Evolutionary conservation across 1,139 yeast genomes (phyloP), one percentile per base, ranked within the genome.

Genomic region (Eremothecium gossypii): DNA sequence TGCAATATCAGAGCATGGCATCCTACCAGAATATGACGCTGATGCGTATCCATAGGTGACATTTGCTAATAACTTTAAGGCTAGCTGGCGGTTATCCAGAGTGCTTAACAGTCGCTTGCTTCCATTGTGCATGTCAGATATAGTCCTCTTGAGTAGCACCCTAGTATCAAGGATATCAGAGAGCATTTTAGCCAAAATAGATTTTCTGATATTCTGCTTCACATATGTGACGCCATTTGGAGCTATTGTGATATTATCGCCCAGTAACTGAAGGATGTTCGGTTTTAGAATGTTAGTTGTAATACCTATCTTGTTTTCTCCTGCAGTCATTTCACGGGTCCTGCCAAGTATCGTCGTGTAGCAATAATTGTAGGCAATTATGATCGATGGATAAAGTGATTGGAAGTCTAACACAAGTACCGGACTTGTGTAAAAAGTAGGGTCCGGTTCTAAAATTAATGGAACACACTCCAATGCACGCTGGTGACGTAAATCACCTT

Each of bases 11-110:
- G 95, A 79, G 54, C 93, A 85, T 0, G 98, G 98, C 98, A 91
- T 91, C 49, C 98, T 68, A 0, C 98, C 98, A 29, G 96, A 86
- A 56, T 81, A 91, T 0, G 95, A 77, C 0, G 98, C 98, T 0
- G 96, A 83, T 0, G 97, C 74, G 57, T 91, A 91, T 0, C 98
- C 98, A 65, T 91, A 91, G 0, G 96, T 89, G 11, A 91, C 98
- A 61, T 87, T 89, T 1, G 98, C 96, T 42, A 89, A 81, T 45
- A 91, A 66, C 56, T 91, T 91, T 46, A 91, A 65, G 0, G 96
- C 98, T 35, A 85, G 61, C 55, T 91, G 98, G 42, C 91, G 70
- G 44, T 84, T 82, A 20, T 38, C 38, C 9, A 41, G 30, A 20
- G 23, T 41, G 56, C 84, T 76, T 58, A 83, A 76, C 8, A 83